phyloP scores from a whole-genome alignment of 192 early-diverging fungal species.

The Entomortierella parvispora region DNA sequence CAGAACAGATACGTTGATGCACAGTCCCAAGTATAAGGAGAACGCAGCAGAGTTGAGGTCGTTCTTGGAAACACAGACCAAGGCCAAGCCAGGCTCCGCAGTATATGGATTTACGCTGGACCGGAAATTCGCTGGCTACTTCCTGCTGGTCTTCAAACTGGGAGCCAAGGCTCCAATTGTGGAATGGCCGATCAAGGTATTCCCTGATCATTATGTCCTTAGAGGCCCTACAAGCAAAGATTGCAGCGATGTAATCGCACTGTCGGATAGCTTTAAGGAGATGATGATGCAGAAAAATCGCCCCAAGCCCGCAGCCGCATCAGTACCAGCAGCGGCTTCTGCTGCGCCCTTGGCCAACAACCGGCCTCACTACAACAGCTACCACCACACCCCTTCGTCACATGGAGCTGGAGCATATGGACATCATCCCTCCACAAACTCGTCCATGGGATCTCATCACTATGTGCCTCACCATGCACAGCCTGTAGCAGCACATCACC shows the following conservation, averaged over 20 bases:
- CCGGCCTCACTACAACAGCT: constrained; percentile 41
- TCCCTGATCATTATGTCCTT: constrained; percentile 81
- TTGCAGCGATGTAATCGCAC: constrained; percentile 76
- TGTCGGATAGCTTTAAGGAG: constrained; percentile 77
- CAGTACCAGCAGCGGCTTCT: constrained; percentile 10
- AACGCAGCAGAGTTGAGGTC: constrained; percentile 64
- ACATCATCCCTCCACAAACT: constrained; percentile 9
- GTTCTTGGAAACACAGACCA: constrained; percentile 57
- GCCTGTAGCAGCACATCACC: constrained; percentile 15
- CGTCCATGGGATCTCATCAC: constrained; percentile 23
- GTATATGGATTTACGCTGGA: constrained; percentile 85
- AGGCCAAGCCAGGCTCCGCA: constrained; percentile 71
- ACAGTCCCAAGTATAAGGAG: constrained; percentile 83
- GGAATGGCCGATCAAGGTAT: constrained; percentile 79
- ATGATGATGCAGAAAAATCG: constrained; percentile 43
- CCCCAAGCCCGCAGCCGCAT: constrained; percentile 23
- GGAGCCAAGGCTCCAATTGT: constrained; percentile 69
- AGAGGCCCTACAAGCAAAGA: constrained; percentile 73
- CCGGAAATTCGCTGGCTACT: constrained; percentile 73
- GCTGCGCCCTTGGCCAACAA: constrained; percentile 9
- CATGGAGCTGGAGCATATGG: constrained; percentile 17
- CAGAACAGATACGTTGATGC: constrained; percentile 74
- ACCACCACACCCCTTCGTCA: constrained; percentile 16
- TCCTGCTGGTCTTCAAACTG: constrained; percentile 82
- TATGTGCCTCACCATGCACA: constrained; percentile 44